Percentiles rank a stretch among this genome's conserved stretches.
Conservation (phyloP, 768 basidiomycete species). For the Podaxis rugospora region DNA sequence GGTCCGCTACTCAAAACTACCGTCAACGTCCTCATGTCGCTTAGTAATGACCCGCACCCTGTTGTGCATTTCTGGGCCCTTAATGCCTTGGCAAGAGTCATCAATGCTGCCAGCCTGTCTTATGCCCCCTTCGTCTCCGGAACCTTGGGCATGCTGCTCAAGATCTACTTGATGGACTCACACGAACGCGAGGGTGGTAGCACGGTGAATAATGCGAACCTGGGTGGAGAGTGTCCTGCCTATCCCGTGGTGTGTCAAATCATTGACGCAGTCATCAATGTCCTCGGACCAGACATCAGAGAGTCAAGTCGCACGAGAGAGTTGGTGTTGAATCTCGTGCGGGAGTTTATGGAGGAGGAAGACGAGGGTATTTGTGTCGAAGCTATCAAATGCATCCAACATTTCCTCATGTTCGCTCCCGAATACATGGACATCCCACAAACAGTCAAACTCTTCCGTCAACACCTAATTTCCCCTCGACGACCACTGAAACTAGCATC, state of each 20-base stretch:
- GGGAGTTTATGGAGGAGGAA: slow-evolving; percentile 78
- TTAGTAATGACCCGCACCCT: slow-evolving; percentile 94
- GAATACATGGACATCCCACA: slow-evolving; percentile 78
- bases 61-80: slow-evolving; percentile 94
- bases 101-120: slow-evolving; percentile 87
- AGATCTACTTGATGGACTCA: slow-evolving; percentile 82
- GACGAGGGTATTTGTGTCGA: slow-evolving; percentile 90
- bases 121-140: slow-evolving; percentile 87
- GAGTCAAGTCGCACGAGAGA: slow-evolving; percentile 79
- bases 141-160: slow-evolving; percentile 87
- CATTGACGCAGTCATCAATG: slow-evolving; percentile 88
- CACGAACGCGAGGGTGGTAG: slow-evolving; percentile 90
- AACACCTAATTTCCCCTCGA: slow-evolving; percentile 74
- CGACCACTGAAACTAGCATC: slow-evolving; percentile 89
- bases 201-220: slow-evolving; percentile 72
- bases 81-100: slow-evolving; percentile 78
- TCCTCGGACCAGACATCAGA: slow-evolving; percentile 93
- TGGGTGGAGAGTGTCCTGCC: slow-evolving; percentile 86
- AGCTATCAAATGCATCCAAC: slow-evolving; percentile 94
- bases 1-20: slow-evolving; percentile 94
- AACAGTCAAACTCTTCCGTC: slow-evolving; percentile 72
- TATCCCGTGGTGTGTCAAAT: slow-evolving; percentile 91
- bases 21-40: slow-evolving; percentile 90
- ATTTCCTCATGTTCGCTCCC: slow-evolving; percentile 94
- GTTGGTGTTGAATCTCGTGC: slow-evolving; percentile 78